phyloP scores from a whole-genome alignment of 192 early-diverging fungal species.

The Entrophospora sp. region DNA sequence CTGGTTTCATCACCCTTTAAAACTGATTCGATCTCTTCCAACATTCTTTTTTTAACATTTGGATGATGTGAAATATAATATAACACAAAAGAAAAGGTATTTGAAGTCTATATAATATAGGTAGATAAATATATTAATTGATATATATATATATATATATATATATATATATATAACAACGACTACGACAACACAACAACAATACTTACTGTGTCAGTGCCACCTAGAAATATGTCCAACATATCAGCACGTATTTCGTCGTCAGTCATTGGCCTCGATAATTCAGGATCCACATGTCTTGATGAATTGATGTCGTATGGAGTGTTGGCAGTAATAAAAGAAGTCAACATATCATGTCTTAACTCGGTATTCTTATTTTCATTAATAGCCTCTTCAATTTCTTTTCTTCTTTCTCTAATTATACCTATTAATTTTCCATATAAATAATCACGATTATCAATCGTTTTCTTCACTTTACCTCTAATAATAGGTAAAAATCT shows the following conservation, averaged over 20 bases:
- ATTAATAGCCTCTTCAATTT: background rate
- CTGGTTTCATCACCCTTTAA: no score
- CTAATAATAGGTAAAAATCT: conserved; percentile 1
- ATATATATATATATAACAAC: no score
- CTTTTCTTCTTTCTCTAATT: conserved; percentile 6
- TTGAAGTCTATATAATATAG: no score
- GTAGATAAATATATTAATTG: no score
- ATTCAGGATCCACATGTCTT: background rate
- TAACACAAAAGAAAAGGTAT: no score
- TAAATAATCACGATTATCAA: background rate
- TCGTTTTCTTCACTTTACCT: background rate
- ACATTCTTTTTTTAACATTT: no score
- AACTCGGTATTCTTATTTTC: background rate
- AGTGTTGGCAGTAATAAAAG: conserved; percentile 11
- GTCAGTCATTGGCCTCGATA: conserved; percentile 1
- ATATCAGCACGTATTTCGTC: background rate
- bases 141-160: no score
- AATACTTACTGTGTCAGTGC: background rate
- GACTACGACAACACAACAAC: no score
- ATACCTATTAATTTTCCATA: background rate
- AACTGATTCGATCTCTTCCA: no score
- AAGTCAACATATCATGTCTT: background rate
- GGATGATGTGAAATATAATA: no score
- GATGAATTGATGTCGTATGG: background rate
- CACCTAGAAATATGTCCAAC: background rate